phyloP scores from a whole-genome alignment of 2,329 filamentous ascomycete genomes.

The Blastomyces parvus region DNA sequence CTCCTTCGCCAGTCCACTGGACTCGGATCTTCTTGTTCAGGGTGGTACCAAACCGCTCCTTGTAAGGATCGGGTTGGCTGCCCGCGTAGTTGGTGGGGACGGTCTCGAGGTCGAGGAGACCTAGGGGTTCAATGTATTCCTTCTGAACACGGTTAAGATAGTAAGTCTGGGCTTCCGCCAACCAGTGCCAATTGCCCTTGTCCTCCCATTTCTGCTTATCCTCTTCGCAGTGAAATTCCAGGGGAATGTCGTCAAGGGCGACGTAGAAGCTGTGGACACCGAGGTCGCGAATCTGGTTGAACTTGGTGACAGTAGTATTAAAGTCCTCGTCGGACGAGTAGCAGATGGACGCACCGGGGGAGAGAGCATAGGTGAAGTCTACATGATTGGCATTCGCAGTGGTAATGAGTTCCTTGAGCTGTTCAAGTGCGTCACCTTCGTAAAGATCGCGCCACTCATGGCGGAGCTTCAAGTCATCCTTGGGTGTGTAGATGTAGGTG shows the following conservation, averaged over 20 bases:
- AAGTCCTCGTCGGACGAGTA: conserved; percentile 19
- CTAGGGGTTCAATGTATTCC: conserved; percentile 16
- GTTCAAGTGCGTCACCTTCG: conserved; percentile 13
- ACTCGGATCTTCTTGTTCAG: conserved; percentile 20
- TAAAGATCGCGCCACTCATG: conserved; percentile 18
- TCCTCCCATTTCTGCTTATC: conserved; percentile 17
- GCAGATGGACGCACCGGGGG: conserved; percentile 16
- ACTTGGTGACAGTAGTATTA: conserved; percentile 17
- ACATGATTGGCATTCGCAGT: conserved; percentile 18
- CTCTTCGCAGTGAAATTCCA: conserved; percentile 17
- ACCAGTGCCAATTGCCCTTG: conserved; percentile 14
- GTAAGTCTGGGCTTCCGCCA: conserved; percentile 18
- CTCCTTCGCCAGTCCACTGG: conserved; percentile 21
- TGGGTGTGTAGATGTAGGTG: conserved; percentile 21
- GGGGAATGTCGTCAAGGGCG: conserved; percentile 18
- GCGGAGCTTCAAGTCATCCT: conserved; percentile 20
- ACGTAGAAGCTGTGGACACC: conserved; percentile 19
- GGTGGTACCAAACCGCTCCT: conserved; percentile 17
- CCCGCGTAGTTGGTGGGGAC: conserved; percentile 19
- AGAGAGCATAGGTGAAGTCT: conserved; percentile 19
- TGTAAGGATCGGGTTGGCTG: conserved; percentile 17
- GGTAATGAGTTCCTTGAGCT: conserved; percentile 17
- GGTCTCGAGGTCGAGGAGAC: conserved; percentile 17
- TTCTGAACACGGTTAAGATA: conserved; percentile 18
- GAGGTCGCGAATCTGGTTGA: conserved; percentile 17